Percentiles rank a stretch among this genome's conserved stretches.
These are phyloP conservation scores for Hamigera avellanea DNA, from an alignment of 495 filamentous ascomycete genomes.

Conservation along the genomic window DNA sequence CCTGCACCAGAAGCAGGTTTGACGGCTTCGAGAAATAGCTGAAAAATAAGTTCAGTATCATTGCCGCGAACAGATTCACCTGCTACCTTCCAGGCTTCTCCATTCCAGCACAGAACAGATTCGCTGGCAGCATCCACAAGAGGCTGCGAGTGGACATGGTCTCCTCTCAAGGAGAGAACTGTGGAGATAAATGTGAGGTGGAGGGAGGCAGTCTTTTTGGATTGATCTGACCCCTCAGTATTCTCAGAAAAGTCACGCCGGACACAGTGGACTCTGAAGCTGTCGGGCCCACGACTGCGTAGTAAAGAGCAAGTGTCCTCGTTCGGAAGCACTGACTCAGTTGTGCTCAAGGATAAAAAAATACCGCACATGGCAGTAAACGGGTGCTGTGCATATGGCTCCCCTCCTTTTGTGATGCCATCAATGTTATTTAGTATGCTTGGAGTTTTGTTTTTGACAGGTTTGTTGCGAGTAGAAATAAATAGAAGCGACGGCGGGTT, in stretches of 20 bases:
- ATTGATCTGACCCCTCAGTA: conserved; percentile 5
- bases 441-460: neutral
- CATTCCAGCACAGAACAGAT: conserved; percentile 91
- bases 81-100: conserved; percentile 84
- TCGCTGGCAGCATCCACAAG: conserved; percentile 45
- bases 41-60: conserved; percentile 64
- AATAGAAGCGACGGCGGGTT: conserved; percentile 2
- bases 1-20: conserved; percentile 6
- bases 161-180: conserved; percentile 75
- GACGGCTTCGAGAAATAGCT: conserved; percentile 44
- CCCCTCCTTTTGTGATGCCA: neutral
- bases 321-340: conserved; percentile 19
- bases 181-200: conserved; percentile 63
- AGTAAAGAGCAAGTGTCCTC: conserved; percentile 33
- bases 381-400: neutral
- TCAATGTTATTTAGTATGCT: too few relatives aligned
- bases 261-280: conserved; percentile 22
- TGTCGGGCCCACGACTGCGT: conserved; percentile 45
- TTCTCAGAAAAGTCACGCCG: conserved; percentile 8
- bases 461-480: neutral
- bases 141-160: conserved; percentile 60
- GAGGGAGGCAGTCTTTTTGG: conserved; percentile 14
- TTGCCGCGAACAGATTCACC: conserved; percentile 47
- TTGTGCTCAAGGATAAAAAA: conserved; percentile 41
- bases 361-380: conserved; percentile 51